These are phyloP conservation scores for Inonotus obliquus DNA, from an alignment of 1,284 basidiomycete genomes.

Conservation along the genomic window DNA sequence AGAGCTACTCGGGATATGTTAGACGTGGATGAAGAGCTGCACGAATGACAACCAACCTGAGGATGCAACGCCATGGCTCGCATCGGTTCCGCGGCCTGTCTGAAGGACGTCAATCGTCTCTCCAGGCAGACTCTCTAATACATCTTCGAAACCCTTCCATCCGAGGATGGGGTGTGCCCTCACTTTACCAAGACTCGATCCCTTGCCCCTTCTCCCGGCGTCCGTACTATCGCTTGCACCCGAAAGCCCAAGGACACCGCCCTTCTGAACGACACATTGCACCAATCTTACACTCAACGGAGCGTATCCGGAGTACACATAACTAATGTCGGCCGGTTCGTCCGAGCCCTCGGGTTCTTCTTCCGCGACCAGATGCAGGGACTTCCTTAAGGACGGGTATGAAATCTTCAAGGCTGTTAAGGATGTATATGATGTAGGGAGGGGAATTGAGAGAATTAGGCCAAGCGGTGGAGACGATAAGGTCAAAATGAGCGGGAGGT, in stretches of 20 bases:
- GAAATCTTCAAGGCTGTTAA: conserved; percentile 52
- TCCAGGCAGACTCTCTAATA: conserved; percentile 77
- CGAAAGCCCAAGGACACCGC: conserved; percentile 72
- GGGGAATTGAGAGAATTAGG: conserved; percentile 58
- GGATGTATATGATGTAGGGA: conserved; percentile 46
- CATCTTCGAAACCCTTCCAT: conserved; percentile 96
- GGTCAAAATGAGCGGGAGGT: conserved; percentile 80
- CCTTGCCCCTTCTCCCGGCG: conserved; percentile 34
- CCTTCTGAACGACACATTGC: conserved; percentile 89
- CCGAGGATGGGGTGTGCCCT: conserved; percentile 88
- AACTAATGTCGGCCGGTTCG: conserved; percentile 89
- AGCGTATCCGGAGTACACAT: conserved; percentile 96
- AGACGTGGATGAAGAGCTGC: not conserved
- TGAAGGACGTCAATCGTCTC: conserved; percentile 81
- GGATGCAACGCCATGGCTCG: conserved; percentile 30
- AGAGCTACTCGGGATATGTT: conserved; percentile 8
- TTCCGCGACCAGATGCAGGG: conserved; percentile 93
- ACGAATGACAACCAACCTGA: conserved; percentile 36
- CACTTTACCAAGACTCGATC: conserved; percentile 41
- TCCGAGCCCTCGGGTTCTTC: conserved; percentile 62
- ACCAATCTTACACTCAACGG: conserved; percentile 89
- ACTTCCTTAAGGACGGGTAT: conserved; percentile 73
- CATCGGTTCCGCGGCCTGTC: conserved; percentile 35
- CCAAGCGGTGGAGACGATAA: conserved; percentile 71
- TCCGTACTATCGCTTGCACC: conserved; percentile 46